A percentile compares a stretch with the other conserved stretches of the same genome.
These are phyloP conservation scores for Ascoidea rubescens DNA, from an alignment of 805 yeast species.

Conservation along the genomic window DNA sequence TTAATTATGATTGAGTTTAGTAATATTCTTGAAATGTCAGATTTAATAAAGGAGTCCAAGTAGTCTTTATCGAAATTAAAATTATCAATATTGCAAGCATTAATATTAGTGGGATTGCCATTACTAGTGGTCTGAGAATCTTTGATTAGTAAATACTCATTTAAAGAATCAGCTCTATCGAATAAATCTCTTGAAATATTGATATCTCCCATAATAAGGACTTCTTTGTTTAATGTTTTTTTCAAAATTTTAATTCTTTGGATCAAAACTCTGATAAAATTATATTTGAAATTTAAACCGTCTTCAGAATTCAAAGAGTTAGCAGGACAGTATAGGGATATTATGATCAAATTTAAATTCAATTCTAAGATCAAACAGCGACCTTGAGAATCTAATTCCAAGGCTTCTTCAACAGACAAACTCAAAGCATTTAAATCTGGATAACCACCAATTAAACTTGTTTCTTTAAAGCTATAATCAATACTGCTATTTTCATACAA, in stretches of 20 bases:
- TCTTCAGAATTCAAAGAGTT: slow-evolving; percentile 61
- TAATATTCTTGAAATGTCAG: slow-evolving; percentile 19
- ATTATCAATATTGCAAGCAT: not conserved
- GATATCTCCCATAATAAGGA: slow-evolving; percentile 79
- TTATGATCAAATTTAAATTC: slow-evolving; percentile 42
- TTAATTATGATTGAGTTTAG: slow-evolving; percentile 31
- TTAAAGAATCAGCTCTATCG: slow-evolving; percentile 66
- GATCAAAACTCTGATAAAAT: slow-evolving; percentile 46
- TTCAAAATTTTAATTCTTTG: slow-evolving; percentile 44
- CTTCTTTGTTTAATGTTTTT: slow-evolving; percentile 42
- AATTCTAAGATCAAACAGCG: slow-evolving; percentile 67
- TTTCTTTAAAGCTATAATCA: not conserved
- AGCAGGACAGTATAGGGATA: slow-evolving; percentile 82
- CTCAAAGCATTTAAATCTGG: slow-evolving; percentile 19
- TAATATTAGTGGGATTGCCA: slow-evolving; percentile 7
- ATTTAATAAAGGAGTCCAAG: slow-evolving; percentile 20
- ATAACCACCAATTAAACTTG: slow-evolving; percentile 58
- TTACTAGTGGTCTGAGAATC: slow-evolving; percentile 19
- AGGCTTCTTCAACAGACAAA: slow-evolving; percentile 21
- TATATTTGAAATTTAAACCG: slow-evolving; percentile 43
- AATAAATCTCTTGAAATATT: slow-evolving; percentile 70
- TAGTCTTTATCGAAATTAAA: slow-evolving; percentile 23
- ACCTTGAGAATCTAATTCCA: slow-evolving; percentile 68
- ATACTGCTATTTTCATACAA: slow-evolving; percentile 14
- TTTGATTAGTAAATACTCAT: slow-evolving; percentile 27